Percentiles rank a stretch among this genome's conserved stretches.
Conservation (phyloP, 2,329 filamentous ascomycete species). For the Ascochyta pisi region DNA sequence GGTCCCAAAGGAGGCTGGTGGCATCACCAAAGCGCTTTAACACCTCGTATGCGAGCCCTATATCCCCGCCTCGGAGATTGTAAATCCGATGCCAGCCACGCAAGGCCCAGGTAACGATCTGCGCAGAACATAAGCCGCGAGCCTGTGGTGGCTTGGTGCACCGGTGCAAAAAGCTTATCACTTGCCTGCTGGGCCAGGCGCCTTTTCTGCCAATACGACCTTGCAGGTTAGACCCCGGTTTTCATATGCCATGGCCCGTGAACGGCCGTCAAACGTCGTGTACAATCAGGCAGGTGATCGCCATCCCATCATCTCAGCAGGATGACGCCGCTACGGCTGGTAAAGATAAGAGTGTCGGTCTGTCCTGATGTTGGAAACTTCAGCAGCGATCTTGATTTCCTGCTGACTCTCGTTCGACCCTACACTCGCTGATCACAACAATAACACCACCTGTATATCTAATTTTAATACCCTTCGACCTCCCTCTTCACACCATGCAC, state of each 20-base stretch:
- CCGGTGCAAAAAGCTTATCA: constrained; percentile 14
- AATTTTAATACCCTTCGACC: constrained; percentile 9
- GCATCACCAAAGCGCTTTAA: neutral
- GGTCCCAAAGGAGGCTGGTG: constrained; percentile 13
- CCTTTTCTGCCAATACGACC: constrained; percentile 14
- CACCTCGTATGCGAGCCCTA: constrained; percentile 1
- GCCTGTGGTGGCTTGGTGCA: constrained; percentile 6
- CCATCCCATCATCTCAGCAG: constrained; percentile 6
- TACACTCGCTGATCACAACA: constrained; percentile 15
- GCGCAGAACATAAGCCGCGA: constrained; percentile 5
- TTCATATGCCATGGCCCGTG: constrained; percentile 10
- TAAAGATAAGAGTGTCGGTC: constrained; percentile 15
- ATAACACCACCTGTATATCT: neutral
- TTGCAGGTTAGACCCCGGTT: constrained; percentile 12
- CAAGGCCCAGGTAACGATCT: constrained; percentile 4
- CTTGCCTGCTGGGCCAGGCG: constrained; percentile 11
- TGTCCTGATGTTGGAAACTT: constrained; percentile 8
- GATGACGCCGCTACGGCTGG: neutral
- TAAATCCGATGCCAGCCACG: constrained; percentile 11
- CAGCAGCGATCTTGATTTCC: constrained; percentile 18
- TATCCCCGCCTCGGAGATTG: constrained; percentile 13
- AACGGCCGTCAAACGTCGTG: constrained; percentile 7
- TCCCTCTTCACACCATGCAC: constrained; percentile 8
- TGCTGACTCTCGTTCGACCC: constrained; percentile 8
- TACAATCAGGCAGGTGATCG: constrained; percentile 10